phyloP scores from a whole-genome alignment of 306 rosid species.

The Alnus glutinosa region DNA sequence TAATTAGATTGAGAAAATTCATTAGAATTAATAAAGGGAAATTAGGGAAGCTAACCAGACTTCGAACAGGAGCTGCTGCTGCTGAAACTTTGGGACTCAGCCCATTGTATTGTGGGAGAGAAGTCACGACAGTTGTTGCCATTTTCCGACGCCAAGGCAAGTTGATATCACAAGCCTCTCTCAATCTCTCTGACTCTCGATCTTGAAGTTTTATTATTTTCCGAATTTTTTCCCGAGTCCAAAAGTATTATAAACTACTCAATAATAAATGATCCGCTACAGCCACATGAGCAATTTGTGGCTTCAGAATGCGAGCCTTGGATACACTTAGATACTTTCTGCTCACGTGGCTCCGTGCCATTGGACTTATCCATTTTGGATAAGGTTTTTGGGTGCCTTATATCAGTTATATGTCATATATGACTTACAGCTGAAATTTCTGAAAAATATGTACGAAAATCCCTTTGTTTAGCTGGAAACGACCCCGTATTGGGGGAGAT shows the following conservation, averaged over 20 bases:
- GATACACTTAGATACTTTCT: conserved; percentile 58
- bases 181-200: too few relatives aligned
- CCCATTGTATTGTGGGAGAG: conserved; percentile 82
- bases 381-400: conserved; percentile 46
- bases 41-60: conserved; percentile 45
- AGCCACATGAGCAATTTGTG: conserved; percentile 69
- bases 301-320: conserved; percentile 48
- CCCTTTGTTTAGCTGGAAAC: neutral
- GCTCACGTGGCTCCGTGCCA: conserved; percentile 64
- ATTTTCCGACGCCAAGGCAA: conserved; percentile 31
- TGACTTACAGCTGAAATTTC: neutral
- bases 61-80: conserved; percentile 46
- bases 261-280: conserved; percentile 22
- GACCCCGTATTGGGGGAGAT: too few relatives aligned
- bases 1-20: too few relatives aligned
- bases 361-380: conserved; percentile 53
- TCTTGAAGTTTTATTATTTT: neutral
- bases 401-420: too few relatives aligned
- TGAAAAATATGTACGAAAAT: neutral
- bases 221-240: conserved; percentile 13
- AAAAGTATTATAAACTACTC: conserved; percentile 10
- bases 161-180: neutral
- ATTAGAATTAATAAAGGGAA: too few relatives aligned
- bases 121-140: conserved; percentile 70
- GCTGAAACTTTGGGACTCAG: conserved; percentile 55